Base-by-base conservation (phyloP, 2,329 filamentous ascomycete genomes). In the Sporothrix globosa region DNA sequence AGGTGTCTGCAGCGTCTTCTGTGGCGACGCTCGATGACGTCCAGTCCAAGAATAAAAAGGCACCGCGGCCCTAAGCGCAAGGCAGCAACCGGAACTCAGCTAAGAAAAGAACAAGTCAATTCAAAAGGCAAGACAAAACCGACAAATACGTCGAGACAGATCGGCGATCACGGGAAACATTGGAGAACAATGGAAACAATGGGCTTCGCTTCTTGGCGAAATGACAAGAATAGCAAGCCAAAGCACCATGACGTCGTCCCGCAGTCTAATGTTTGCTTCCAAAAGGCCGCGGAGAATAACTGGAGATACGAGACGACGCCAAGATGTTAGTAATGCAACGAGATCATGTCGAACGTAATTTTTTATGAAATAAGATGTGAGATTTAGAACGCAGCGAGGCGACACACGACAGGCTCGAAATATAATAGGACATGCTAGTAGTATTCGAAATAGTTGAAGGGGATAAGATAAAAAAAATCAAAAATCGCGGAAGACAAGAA, bases 21-120 rank as follows among this genome's bases (percentile, higher is more conserved):
- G 34, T 10, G 21, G 11, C 34, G 56, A 44, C 30, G 34, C 56
- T 63, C 21, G 41, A 63, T 46, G 58, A 46, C 39, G 58, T 63
- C 41, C 5, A 7, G 17, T 41, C 41, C 41, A 14, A 14, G 41
- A 14, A 5, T 11, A 17, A 17, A n/a, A 46, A 17, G 39, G 58
- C 21, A 19, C 14, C 41, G 7, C 11, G 11, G 14, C 4, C 1
- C 44, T 46, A 46, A 63, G 58, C 39, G 58, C 58, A 63, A 63
- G 58, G 58, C 58, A 63, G 41, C 39, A 63, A 17, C 21, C 39
- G 19, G 13, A 27, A 27, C 11, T 13, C n/a, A 6, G 4, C n/a
- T 39, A 14, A 46, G 17, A 46, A 7, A 39, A 63, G 14, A 21
- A 44, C 58, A 7, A 63, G 21, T 46, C 39, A 46, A 46, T 63